Conservation (phyloP, 768 basidiomycete genomes). For the Piloderma croceum region DNA sequence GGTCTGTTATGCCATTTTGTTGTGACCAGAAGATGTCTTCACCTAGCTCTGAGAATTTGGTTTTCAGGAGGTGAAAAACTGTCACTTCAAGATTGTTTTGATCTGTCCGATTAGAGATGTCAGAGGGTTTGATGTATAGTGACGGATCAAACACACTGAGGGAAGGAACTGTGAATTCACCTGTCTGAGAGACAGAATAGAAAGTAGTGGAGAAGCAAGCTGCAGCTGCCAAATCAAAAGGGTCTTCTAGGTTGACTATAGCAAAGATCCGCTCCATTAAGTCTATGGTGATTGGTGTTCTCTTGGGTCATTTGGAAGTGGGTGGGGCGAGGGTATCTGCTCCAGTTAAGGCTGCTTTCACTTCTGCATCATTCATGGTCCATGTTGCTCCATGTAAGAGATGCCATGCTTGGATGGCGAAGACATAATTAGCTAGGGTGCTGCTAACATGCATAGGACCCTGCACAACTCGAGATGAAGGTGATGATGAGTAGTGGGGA, state of each 20-base stretch:
- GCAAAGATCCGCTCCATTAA: conserved; percentile 2
- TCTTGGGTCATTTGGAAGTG: conserved; percentile 2
- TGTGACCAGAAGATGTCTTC: conserved; percentile 12
- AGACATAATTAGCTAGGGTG: conserved; percentile 12
- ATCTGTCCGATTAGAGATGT: conserved; percentile 3
- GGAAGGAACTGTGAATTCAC: conserved; percentile 19
- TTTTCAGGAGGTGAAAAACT: conserved; percentile 9
- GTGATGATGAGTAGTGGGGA: conserved; percentile 4
- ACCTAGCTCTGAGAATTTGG: conserved; percentile 12
- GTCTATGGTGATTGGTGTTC: conserved; percentile 12
- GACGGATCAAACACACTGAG: conserved; percentile 9
- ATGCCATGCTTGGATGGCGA: conserved; percentile 20
- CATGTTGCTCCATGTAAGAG: conserved; percentile 17
- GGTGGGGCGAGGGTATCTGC: conserved; percentile 9
- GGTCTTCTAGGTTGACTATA: conserved; percentile 5
- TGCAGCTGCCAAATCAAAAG: conserved; percentile 14
- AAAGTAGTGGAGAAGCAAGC: conserved; percentile 17
- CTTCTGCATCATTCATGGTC: conserved; percentile 8
- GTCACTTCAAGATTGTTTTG: conserved; percentile 3
- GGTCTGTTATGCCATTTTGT: conserved; percentile 11
- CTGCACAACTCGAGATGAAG: conserved; percentile 14
- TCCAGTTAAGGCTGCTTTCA: conserved; percentile 12
- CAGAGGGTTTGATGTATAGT: conserved; percentile 12
- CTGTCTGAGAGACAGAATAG: conserved; percentile 10
- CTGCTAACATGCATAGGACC: conserved; percentile 7